These are phyloP conservation scores for Geotrichum siamense DNA, from an alignment of 1,139 yeast species.

Conservation along the genomic window DNA sequence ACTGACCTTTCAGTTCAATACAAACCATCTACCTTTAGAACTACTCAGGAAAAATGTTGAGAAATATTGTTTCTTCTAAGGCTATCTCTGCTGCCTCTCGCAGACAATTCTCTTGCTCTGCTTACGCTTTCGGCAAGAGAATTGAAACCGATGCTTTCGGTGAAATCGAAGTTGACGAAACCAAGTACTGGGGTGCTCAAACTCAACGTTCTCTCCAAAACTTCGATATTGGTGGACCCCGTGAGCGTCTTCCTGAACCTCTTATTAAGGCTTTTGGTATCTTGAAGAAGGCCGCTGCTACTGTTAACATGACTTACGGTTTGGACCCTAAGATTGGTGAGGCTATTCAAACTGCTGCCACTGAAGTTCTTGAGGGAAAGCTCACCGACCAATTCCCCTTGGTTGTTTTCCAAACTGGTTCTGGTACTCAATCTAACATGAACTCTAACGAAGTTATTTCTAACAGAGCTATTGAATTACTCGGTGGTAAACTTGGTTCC, in stretches of 20 bases:
- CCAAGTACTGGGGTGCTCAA: slow-evolving; percentile 96
- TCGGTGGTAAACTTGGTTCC: slow-evolving; percentile 88
- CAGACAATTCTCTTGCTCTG: slow-evolving; percentile 13
- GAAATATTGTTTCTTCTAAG: neutral
- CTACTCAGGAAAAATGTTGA: no score
- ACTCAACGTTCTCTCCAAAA: slow-evolving; percentile 83
- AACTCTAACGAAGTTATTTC: slow-evolving; percentile 98
- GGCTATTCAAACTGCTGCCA: slow-evolving; percentile 90
- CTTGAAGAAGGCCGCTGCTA: slow-evolving; percentile 90
- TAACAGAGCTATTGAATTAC: slow-evolving; percentile 91
- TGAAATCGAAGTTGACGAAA: slow-evolving; percentile 78
- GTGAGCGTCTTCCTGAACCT: slow-evolving; percentile 89
- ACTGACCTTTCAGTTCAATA: no score
- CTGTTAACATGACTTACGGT: slow-evolving; percentile 79
- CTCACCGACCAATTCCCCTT: slow-evolving; percentile 91
- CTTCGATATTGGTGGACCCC: slow-evolving; percentile 90
- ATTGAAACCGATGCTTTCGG: slow-evolving; percentile 95
- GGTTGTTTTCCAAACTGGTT: slow-evolving; percentile 97
- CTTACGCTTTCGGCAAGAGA: slow-evolving; percentile 39
- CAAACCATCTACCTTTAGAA: no score
- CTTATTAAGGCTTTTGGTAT: slow-evolving; percentile 87
- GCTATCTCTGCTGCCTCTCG: slow-evolving; percentile 4
- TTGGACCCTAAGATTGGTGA: slow-evolving; percentile 75
- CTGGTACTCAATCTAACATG: slow-evolving; percentile 98
- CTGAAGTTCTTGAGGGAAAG: slow-evolving; percentile 89